Base-by-base conservation (phyloP, 306 rosid species). In the Carpinus viminea region DNA sequence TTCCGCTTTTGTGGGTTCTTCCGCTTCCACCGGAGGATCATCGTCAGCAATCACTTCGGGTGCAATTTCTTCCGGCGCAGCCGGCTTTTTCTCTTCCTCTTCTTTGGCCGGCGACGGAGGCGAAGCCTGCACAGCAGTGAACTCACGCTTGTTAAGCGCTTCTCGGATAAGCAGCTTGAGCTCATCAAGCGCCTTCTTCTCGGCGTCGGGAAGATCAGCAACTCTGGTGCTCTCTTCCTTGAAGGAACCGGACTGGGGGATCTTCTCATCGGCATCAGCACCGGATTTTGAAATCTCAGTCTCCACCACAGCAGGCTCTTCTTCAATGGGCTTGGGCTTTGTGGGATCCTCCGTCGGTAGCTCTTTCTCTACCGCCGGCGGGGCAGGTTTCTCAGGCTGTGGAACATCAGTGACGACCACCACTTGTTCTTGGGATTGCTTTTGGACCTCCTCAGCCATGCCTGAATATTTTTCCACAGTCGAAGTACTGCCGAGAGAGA, bases 181-280 rank as follows among this genome's bases (percentile, higher is more conserved):
- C 66, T 89, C 93, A 10, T 82, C 83, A 12, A 91, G 85, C 2
- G 93, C 93, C 55, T 89, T 91, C 65, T 81, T 91, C 81, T 91
- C 86, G 3, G 68, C 17, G 3, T 87, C 91, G 0, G 90, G 78
- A 48, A 91, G 84, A 26, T 91, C 96, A 6, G 89, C 72, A 55
- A 91, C 88, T 12, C 54, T 81, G 56, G 76, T 89, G 74, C 90
- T 91, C 80, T 91, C 93, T 80, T 91, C 96, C 77, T 89, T 84
- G 70, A 91, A 91, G 0, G 87, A 85, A 73, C 62, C 83, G 0
- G 86, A 83, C 28, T 82, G 81, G 0, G 89, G 69, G 4, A 84
- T 38, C 21, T 80, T 83, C 1, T 80, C 85, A 55, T 80, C 86
- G 2, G 0, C 16, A 0, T 68, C 79, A 4, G 13, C 60, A 0